phyloP scores from a whole-genome alignment of 352 stramenopile genomes.

The Thraustotheca clavata region DNA sequence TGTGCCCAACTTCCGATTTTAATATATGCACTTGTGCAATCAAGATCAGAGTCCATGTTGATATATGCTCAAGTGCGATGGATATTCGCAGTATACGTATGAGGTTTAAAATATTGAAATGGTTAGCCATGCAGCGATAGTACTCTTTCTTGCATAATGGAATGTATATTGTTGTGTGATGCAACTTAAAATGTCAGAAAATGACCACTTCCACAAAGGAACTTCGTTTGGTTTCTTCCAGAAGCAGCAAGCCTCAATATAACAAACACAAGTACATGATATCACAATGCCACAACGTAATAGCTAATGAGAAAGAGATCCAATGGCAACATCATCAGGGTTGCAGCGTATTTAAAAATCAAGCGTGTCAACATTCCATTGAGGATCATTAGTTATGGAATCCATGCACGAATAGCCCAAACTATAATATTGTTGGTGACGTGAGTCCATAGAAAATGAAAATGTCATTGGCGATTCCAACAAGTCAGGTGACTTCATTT shows the following conservation, averaged over 20 bases:
- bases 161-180: too few species aligned
- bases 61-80: too few species aligned
- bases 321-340: neutral
- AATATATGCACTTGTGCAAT: too few species aligned
- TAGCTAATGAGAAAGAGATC: neutral
- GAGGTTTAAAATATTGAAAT: too few species aligned
- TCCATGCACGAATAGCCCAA: neutral
- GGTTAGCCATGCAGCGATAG: too few species aligned
- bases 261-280: neutral
- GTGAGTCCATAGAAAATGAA: neutral
- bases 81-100: too few species aligned
- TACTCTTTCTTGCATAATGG: too few species aligned
- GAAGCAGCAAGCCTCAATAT: neutral
- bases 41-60: too few species aligned
- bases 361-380: neutral
- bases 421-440: neutral
- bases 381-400: neutral
- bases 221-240: neutral
- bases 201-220: neutral
- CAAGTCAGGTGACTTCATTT: slow-evolving; percentile 15
- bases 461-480: slow-evolving; percentile 8
- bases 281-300: neutral
- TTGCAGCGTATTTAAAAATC: slow-evolving; percentile 4
- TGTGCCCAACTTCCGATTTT: too few species aligned
- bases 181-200: too few species aligned